Evolutionary conservation across 148 eudicot genomes (phyloP).

Genomic region (Chenopodium formosanum): DNA sequence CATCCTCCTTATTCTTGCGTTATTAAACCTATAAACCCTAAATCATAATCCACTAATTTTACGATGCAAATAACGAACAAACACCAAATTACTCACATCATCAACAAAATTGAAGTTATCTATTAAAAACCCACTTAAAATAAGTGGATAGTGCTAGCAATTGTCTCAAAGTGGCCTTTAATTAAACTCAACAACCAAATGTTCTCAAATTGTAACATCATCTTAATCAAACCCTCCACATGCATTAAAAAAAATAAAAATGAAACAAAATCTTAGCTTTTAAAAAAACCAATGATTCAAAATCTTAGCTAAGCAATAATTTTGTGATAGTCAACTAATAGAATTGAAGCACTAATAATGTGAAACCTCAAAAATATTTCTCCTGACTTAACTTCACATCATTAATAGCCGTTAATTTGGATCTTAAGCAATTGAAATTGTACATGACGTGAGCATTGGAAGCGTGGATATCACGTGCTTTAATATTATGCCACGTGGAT

Average conservation of each 20-base stretch:
- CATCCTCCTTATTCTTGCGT: no score
- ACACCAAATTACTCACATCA: no score
- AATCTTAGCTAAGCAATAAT: conserved; percentile 12
- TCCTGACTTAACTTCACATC: conserved; percentile 8
- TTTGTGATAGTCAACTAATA: background rate
- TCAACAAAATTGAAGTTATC: no score
- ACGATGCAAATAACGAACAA: no score
- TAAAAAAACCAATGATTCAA: background rate
- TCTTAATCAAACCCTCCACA: background rate
- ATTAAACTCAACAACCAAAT: background rate
- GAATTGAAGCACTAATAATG: conserved; percentile 2
- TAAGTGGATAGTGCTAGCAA: background rate
- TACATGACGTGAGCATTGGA: background rate
- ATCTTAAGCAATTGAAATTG: background rate
- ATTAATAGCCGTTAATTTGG: conserved; percentile 16
- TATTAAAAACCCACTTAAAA: no score
- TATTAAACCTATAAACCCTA: no score
- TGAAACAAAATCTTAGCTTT: conserved; percentile 1
- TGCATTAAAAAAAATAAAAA: background rate
- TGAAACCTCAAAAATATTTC: background rate
- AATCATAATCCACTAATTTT: no score
- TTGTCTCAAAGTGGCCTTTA: background rate
- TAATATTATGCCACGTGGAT: background rate
- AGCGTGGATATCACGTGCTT: background rate
- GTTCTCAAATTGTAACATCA: background rate